Evolutionary conservation across 768 basidiomycete species (phyloP).

Genomic region (Pholiota microspora): DNA sequence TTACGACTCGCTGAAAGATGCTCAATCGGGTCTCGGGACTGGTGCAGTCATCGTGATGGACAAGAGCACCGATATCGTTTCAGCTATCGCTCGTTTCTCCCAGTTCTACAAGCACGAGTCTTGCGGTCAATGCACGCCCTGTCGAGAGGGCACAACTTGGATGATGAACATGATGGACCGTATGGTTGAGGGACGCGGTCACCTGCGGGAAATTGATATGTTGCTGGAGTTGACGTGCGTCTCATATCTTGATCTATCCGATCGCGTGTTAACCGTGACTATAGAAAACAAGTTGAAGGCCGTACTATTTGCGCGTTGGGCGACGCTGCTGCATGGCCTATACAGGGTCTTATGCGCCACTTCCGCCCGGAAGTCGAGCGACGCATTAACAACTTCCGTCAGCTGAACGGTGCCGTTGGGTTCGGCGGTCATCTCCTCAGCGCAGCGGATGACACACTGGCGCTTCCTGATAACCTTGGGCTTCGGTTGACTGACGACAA

Average conservation of each 20-base stretch:
- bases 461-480: constrained; percentile 76
- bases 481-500: constrained; percentile 35
- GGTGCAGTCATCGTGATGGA: constrained; percentile 99
- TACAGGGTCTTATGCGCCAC: constrained; percentile 96
- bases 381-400: constrained; percentile 78
- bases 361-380: constrained; percentile 95
- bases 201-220: constrained; percentile 97
- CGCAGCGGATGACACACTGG: constrained; percentile 66
- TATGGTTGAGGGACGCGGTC: constrained; percentile 88
- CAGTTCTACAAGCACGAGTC: constrained; percentile 99
- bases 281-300: constrained; percentile 93
- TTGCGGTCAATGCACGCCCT: constrained; percentile 96
- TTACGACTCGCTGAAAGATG: constrained; percentile 95
- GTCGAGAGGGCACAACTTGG: constrained; percentile 95
- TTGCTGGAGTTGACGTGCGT: constrained; percentile 88
- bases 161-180: constrained; percentile 99
- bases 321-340: constrained; percentile 98
- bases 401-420: constrained; percentile 74
- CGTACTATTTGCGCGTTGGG: constrained; percentile 97
- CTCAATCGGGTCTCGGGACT: constrained; percentile 94
- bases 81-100: constrained; percentile 92
- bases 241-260: background rate
- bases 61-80: constrained; percentile 92
- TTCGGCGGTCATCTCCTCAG: constrained; percentile 82
- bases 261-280: constrained; percentile 7